Evolutionary conservation across 1,284 basidiomycete species (phyloP), one percentile per base, ranked within the genome.

Genomic region (Cutaneotrichosporon sp.): DNA sequence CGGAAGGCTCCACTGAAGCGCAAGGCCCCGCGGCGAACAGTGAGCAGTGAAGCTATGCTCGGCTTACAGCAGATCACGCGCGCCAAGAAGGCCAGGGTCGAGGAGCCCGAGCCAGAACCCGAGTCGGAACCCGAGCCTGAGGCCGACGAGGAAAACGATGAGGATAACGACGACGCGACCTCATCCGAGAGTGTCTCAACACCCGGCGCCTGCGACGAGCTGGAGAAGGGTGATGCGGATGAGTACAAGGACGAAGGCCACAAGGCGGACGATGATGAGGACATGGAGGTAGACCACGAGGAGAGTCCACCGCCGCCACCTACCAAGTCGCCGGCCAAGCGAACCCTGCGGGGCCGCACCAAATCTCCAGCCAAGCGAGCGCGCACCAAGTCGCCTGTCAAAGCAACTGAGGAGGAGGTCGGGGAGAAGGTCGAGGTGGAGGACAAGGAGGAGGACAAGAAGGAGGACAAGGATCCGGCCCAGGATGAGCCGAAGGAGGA

Each of bases 81-180:
- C 16, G 21, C 40, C 8, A 55, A 42, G 31, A 72, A 68, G 60
- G 31, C 60, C 49, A 69, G 62, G 50, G 56, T 62, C 26, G 32
- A 65, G 9, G 60, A n/a, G 42, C 42, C 42, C 16, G 42, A n/a
- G 42, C 42, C 42, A 5, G 42, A 46, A 7, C 18, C 31, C 18
- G 42, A 46, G 42, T 2, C 36, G 26, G 32, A 51, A n/a, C 55
- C 18, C 4, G 38, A 50, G 11, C 26, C 5, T 9, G 50, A 47
- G 7, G 31, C 18, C 7, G 50, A 46, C 2, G 14, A 34, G 14
- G 14, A 53, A 9, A 56, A 58, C 1, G 14, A 46, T 9, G 14
- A 53, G 5, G 61, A 58, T 11, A 38, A 47, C n/a, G 22, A n/a
- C 21, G 36, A 40, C 16, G 32, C 32, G n/a, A 21, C 18, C 8